These are phyloP conservation scores for Alternaria brassicae DNA, from an alignment of 2,329 filamentous ascomycete genomes.

Conservation along the genomic window DNA sequence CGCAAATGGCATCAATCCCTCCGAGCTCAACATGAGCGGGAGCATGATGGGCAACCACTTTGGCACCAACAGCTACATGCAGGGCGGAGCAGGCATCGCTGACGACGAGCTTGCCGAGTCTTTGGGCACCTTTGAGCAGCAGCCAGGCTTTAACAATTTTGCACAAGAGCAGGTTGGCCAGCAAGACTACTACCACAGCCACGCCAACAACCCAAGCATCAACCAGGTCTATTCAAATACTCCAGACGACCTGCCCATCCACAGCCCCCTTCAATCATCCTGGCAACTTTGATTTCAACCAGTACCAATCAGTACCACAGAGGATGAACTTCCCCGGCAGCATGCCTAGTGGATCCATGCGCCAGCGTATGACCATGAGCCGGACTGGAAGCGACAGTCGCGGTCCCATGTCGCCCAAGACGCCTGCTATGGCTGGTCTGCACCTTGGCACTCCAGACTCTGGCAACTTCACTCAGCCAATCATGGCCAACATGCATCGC, in stretches of 20 bases:
- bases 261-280: slow-evolving; percentile 84
- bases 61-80: slow-evolving; percentile 73
- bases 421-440: slow-evolving; percentile 75
- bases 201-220: slow-evolving; percentile 66
- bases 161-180: slow-evolving; percentile 65
- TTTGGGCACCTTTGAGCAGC: slow-evolving; percentile 63
- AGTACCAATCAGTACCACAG: slow-evolving; percentile 73
- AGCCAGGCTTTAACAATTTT: slow-evolving; percentile 57
- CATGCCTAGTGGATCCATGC: slow-evolving; percentile 45
- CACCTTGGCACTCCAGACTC: slow-evolving; percentile 76
- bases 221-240: slow-evolving; percentile 84
- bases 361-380: slow-evolving; percentile 60
- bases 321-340: slow-evolving; percentile 51
- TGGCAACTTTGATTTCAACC: slow-evolving; percentile 73
- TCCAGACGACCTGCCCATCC: slow-evolving; percentile 88
- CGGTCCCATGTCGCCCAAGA: slow-evolving; percentile 86
- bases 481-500: slow-evolving; percentile 70
- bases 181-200: slow-evolving; percentile 58
- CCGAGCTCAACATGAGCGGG: slow-evolving; percentile 76
- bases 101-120: slow-evolving; percentile 87
- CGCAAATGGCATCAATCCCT: slow-evolving; percentile 73
- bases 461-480: slow-evolving; percentile 78
- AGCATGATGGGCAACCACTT: slow-evolving; percentile 66
- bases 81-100: slow-evolving; percentile 78
- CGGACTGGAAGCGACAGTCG: slow-evolving; percentile 70